Percentiles rank a stretch among this genome's conserved stretches.
These are phyloP conservation scores for Acorus calamus DNA, from an alignment of 106 monocot species.

Conservation along the genomic window DNA sequence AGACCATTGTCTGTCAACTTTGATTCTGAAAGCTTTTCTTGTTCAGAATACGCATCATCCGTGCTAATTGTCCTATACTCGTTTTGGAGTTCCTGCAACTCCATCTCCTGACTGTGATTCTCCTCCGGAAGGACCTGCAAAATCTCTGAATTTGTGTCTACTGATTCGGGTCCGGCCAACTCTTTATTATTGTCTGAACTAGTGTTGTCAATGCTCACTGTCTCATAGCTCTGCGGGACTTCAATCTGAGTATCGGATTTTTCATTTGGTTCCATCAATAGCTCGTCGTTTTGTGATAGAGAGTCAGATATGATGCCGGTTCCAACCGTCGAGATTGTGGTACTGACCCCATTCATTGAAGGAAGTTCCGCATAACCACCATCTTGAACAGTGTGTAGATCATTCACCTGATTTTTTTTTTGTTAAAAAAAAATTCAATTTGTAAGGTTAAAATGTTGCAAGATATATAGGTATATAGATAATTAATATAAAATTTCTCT, in stretches of 20 bases:
- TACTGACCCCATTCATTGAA: conserved; percentile 1
- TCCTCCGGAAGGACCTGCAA: conserved; percentile 49
- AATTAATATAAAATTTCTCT: no score
- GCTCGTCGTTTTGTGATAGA: conserved; percentile 10
- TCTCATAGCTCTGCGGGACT: not conserved
- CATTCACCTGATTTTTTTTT: conserved; percentile 22
- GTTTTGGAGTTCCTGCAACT: not conserved
- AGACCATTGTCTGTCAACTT: no score
- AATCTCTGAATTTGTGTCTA: conserved; percentile 37
- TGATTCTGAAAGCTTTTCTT: no score
- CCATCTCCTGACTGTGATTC: conserved; percentile 30
- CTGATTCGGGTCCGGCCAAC: conserved; percentile 15
- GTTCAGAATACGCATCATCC: no score
- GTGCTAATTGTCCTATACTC: no score
- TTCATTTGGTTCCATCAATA: conserved; percentile 5
- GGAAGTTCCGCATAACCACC: not conserved
- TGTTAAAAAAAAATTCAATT: no score
- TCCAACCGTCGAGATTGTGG: not conserved
- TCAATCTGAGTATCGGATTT: not conserved
- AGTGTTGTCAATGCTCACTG: not conserved
- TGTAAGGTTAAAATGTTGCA: no score
- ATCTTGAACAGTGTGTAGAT: conserved; percentile 13
- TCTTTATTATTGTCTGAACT: not conserved
- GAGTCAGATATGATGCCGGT: conserved; percentile 8
- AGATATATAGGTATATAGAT: no score